Percentiles rank a stretch among this genome's conserved stretches.
Evolutionary conservation across 2,329 filamentous ascomycete genomes (phyloP).

Genomic region (Gliomastix tumulicola): DNA sequence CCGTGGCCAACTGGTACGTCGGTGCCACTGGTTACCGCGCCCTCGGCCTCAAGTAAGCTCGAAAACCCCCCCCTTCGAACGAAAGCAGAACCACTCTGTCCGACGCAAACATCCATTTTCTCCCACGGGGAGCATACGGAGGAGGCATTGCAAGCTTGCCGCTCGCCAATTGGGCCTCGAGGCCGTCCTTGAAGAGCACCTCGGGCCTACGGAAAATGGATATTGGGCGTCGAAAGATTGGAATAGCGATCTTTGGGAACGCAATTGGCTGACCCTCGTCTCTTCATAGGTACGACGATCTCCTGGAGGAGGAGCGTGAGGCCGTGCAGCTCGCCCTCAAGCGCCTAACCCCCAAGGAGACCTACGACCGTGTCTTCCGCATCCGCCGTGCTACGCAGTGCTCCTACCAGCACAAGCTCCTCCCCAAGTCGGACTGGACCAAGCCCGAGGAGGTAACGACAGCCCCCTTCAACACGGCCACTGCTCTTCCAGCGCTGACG

Average conservation of each 20-base stretch:
- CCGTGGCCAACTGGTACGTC: conserved; percentile 81
- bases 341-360: conserved; percentile 82
- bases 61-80: too few species aligned
- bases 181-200: too few species aligned
- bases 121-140: too few species aligned
- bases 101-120: too few species aligned
- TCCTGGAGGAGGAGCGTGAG: conserved; percentile 90
- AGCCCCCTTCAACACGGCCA: background rate
- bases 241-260: too few species aligned
- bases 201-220: too few species aligned
- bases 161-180: too few species aligned
- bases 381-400: conserved; percentile 89
- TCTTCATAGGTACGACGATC: conserved; percentile 73
- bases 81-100: too few species aligned
- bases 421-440: conserved; percentile 56
- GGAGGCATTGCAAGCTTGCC: too few species aligned
- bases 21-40: conserved; percentile 88
- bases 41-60: conserved; percentile 75
- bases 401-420: conserved; percentile 56
- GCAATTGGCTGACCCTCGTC: too few species aligned
- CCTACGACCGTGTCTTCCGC: conserved; percentile 96
- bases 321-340: conserved; percentile 79
- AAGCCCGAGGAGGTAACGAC: conserved; percentile 41
- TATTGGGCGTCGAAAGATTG: too few species aligned
- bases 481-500: background rate